These are phyloP conservation scores for Elsinoe necatrix DNA, from an alignment of 2,329 filamentous ascomycete genomes.

Conservation along the genomic window DNA sequence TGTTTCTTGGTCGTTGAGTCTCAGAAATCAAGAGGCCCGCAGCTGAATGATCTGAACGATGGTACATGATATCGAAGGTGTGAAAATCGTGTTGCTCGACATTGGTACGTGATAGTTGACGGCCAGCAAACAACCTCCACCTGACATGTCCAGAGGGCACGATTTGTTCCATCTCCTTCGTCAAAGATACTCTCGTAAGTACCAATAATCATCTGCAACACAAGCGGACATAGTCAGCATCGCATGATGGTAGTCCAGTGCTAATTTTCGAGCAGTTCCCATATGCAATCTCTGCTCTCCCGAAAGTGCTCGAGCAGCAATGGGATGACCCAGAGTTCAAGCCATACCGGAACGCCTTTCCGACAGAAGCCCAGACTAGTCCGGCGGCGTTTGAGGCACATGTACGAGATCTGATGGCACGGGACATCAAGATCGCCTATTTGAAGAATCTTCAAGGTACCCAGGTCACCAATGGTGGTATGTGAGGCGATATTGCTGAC, in stretches of 20 bases:
- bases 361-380: constrained; percentile 52
- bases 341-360: constrained; percentile 63
- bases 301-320: constrained; percentile 52
- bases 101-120: constrained; percentile 26
- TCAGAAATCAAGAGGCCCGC: neutral
- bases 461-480: neutral
- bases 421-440: constrained; percentile 67
- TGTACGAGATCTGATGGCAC: constrained; percentile 59
- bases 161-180: constrained; percentile 74
- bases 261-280: constrained; percentile 53
- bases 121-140: too few relatives aligned
- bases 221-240: too few relatives aligned
- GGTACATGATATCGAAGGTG: constrained; percentile 20
- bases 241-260: too few relatives aligned
- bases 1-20: neutral
- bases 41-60: neutral
- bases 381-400: constrained; percentile 56
- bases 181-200: constrained; percentile 73
- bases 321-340: constrained; percentile 60
- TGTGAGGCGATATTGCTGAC: neutral
- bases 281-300: constrained; percentile 61
- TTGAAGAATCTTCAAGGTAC: constrained; percentile 65
- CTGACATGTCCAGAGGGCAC: constrained; percentile 56
- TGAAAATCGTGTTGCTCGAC: constrained; percentile 31
- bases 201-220: too few relatives aligned